Conservation (phyloP, 306 rosid species). For the Quercus dentata region DNA sequence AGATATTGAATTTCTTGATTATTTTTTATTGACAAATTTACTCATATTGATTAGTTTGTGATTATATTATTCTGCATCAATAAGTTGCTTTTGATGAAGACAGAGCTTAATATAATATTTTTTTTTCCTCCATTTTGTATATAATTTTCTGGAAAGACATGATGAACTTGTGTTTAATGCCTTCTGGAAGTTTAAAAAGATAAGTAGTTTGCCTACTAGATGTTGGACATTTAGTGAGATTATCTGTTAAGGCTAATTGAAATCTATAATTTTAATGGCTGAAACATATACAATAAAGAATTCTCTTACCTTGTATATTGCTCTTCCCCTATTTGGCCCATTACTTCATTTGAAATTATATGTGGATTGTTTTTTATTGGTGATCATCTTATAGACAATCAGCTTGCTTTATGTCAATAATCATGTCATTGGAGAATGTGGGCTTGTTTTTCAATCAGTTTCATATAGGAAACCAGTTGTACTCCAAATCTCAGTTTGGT, state of each 20-base stretch:
- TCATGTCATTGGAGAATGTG: background rate
- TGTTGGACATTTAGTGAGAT: background rate
- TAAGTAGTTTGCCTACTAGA: background rate
- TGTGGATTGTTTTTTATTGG: background rate
- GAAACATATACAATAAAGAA: background rate
- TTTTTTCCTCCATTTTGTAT: background rate
- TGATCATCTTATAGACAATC: background rate
- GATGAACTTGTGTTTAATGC: background rate
- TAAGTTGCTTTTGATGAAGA: background rate
- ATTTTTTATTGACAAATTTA: background rate
- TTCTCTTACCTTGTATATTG: background rate
- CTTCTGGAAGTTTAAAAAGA: background rate
- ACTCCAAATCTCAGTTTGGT: background rate
- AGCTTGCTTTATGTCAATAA: background rate
- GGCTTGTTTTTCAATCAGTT: background rate
- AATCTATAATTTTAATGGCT: background rate
- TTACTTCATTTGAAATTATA: background rate
- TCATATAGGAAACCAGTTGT: background rate
- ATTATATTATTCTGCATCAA: background rate
- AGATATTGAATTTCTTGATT: background rate
- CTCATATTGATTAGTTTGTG: background rate
- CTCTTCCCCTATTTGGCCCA: background rate
- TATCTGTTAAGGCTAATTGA: background rate
- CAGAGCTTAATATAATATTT: background rate
- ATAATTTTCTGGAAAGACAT: background rate